phyloP scores from a whole-genome alignment of 2,329 filamentous ascomycete genomes.

The Calonectria hongkongensis region DNA sequence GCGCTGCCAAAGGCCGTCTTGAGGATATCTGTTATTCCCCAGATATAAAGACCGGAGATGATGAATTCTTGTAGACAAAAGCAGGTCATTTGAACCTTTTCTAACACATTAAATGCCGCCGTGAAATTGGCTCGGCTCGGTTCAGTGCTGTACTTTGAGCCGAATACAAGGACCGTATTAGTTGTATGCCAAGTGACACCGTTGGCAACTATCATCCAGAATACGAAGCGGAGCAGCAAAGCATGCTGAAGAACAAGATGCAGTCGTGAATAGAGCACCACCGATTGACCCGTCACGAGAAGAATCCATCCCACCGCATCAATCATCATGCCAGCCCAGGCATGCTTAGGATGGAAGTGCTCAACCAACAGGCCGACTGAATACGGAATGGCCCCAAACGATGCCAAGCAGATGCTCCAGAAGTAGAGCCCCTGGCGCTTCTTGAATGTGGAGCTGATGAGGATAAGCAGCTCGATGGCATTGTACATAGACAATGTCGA shows the following conservation, averaged over 20 bases:
- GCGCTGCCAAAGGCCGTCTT: constrained; percentile 24
- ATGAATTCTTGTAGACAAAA: constrained; percentile 15
- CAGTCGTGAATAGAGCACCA: constrained; percentile 77
- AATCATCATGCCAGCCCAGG: constrained; percentile 42
- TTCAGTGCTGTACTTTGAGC: constrained; percentile 62
- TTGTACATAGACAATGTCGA: neutral
- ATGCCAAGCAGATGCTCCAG: constrained; percentile 9
- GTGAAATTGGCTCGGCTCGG: constrained; percentile 50
- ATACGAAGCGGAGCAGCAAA: constrained; percentile 66
- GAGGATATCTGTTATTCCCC: neutral
- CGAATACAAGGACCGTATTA: constrained; percentile 73
- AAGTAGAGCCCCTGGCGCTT: constrained; percentile 11
- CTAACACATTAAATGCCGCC: constrained; percentile 29
- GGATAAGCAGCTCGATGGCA: constrained; percentile 13
- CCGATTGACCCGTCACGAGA: constrained; percentile 76
- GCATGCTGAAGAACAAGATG: constrained; percentile 74
- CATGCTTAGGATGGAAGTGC: constrained; percentile 31
- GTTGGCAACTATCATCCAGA: constrained; percentile 74
- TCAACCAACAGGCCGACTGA: neutral
- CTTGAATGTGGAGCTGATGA: constrained; percentile 16
- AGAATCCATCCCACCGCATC: constrained; percentile 52
- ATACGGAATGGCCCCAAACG: constrained; percentile 9
- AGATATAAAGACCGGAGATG: constrained; percentile 14
- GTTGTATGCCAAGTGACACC: constrained; percentile 71
- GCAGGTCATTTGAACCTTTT: constrained; percentile 17